Percentiles rank a stretch among this genome's conserved stretches.
Conservation (phyloP, 768 basidiomycete genomes). For the Macrolepiota fuliginosa region DNA sequence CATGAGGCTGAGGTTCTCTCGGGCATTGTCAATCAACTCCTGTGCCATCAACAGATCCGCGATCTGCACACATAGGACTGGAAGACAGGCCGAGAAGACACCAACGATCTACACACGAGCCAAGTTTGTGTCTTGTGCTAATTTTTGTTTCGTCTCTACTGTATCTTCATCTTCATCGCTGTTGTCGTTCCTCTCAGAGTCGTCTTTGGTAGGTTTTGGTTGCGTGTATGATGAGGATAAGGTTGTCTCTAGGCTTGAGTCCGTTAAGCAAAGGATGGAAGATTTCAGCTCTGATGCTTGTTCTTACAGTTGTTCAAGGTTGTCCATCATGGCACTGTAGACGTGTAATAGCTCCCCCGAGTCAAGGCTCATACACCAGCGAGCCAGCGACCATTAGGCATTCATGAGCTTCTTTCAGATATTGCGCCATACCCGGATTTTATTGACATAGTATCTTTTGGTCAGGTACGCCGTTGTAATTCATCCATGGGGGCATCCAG, state of each 20-base stretch:
- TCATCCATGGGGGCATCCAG: not conserved
- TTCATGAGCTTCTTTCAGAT: not conserved
- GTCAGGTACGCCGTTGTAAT: no score
- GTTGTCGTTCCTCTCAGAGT: not conserved
- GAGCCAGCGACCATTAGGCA: not conserved
- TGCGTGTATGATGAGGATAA: no score
- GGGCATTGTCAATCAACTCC: no score
- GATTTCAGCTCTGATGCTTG: constrained; percentile 26
- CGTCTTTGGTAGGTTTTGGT: not conserved
- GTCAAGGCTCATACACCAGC: constrained; percentile 20
- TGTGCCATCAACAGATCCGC: no score
- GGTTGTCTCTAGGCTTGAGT: not conserved
- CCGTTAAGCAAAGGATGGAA: constrained; percentile 23
- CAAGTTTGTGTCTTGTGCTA: constrained; percentile 9
- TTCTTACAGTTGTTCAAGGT: constrained; percentile 29
- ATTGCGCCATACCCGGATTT: no score
- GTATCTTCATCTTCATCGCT: not conserved
- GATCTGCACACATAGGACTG: no score
- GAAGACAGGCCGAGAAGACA: no score
- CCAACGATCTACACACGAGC: no score
- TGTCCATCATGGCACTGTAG: constrained; percentile 41
- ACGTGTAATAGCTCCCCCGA: constrained; percentile 39
- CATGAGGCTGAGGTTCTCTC: no score
- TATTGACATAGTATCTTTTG: no score
- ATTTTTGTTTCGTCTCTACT: not conserved